Evolutionary conservation across 441 rosid species (phyloP).

Genomic region (Populus hybrid): DNA sequence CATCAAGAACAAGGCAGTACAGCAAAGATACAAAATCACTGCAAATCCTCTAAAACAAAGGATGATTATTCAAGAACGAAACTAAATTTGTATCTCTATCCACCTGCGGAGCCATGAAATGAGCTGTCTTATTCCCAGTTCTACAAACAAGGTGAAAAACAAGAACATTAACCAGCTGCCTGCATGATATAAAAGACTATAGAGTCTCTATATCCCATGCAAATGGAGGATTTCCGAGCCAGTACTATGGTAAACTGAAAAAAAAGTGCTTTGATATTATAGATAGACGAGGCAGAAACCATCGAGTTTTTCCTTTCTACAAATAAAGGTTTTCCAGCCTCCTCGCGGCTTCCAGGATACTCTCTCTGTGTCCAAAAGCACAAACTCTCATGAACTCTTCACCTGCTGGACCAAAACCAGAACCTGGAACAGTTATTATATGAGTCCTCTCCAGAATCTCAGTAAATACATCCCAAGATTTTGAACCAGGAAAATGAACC

Average conservation of each 20-base stretch:
- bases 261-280: conserved; percentile 13
- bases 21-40: neutral
- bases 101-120: neutral
- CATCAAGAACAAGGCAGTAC: no score
- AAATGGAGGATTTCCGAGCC: neutral
- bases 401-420: conserved; percentile 65
- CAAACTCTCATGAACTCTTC: conserved; percentile 58
- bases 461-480: conserved; percentile 64
- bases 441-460: conserved; percentile 61
- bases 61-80: neutral
- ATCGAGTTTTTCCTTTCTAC: neutral
- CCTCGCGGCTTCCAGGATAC: conserved; percentile 52
- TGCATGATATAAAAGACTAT: no score
- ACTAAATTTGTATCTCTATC: neutral
- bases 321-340: conserved; percentile 37
- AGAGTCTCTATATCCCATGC: no score
- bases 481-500: conserved; percentile 57
- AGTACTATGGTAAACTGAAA: no score
- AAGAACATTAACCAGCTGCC: neutral
- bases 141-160: neutral
- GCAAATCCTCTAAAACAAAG: neutral
- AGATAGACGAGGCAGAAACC: neutral
- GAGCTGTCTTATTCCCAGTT: neutral
- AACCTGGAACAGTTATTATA: conserved; percentile 60
- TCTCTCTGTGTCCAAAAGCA: conserved; percentile 50